Evolutionary conservation across 1,284 basidiomycete species (phyloP).

Genomic region (Laetiporus sulphureus): DNA sequence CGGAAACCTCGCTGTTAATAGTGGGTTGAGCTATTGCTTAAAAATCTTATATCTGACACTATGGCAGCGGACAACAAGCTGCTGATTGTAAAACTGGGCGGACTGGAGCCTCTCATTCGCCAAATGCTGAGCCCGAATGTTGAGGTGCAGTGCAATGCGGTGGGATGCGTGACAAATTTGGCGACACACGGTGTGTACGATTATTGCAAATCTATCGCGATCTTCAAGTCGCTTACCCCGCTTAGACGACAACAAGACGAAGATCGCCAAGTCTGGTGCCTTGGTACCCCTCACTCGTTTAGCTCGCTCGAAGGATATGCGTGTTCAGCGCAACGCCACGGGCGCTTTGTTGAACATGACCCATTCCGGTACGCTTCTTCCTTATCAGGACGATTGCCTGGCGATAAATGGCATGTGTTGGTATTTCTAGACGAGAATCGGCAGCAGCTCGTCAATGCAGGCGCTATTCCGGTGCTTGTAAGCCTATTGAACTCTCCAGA

Average conservation of each 20-base stretch:
- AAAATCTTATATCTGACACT: too few relatives aligned
- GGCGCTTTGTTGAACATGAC: conserved; percentile 99
- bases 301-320: conserved; percentile 98
- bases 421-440: conserved; percentile 85
- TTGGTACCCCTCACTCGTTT: conserved; percentile 94
- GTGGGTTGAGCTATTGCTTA: conserved; percentile 44
- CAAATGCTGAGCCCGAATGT: conserved; percentile 99
- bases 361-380: conserved; percentile 76
- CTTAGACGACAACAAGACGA: conserved; percentile 98
- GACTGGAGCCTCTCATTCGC: conserved; percentile 95
- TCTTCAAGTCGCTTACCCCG: background rate
- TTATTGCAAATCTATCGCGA: background rate
- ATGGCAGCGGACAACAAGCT: conserved; percentile 97
- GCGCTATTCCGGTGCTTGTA: conserved; percentile 97
- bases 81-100: conserved; percentile 96
- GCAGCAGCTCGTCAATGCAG: conserved; percentile 97
- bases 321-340: conserved; percentile 97
- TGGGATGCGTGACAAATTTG: conserved; percentile 98
- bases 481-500: conserved; percentile 94
- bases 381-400: conserved; percentile 5
- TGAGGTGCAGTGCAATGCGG: conserved; percentile 99
- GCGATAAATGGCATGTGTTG: conserved; percentile 6
- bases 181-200: conserved; percentile 84
- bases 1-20: conserved; percentile 97
- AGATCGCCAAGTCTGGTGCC: conserved; percentile 98